phyloP scores from a whole-genome alignment of 352 stramenopile genomes.

The Pythium insidiosum region DNA sequence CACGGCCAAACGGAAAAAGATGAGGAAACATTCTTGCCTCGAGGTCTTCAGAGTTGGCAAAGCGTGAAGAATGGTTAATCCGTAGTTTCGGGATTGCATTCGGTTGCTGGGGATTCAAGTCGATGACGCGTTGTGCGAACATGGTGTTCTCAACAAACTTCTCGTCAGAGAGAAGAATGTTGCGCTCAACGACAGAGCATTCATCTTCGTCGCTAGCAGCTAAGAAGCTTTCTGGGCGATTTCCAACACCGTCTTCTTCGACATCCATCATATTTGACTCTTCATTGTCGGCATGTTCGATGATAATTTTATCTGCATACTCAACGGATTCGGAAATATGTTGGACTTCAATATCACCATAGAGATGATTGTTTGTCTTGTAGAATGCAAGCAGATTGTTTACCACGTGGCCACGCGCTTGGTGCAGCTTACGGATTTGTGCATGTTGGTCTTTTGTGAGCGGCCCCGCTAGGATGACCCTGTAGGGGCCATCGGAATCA shows the following conservation, averaged over 20 bases:
- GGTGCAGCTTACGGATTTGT: constrained; percentile 8
- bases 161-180: background rate
- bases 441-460: constrained; percentile 9
- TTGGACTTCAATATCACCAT: constrained; percentile 1
- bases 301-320: background rate
- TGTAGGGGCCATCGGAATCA: constrained; percentile 1
- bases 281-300: background rate
- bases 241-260: no score
- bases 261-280: no score
- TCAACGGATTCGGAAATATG: background rate
- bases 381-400: background rate
- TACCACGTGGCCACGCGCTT: background rate
- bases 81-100: background rate
- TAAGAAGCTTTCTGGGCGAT: background rate
- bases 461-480: constrained; percentile 10
- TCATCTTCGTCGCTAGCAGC: background rate
- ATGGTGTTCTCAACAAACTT: background rate
- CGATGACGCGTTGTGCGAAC: constrained; percentile 1
- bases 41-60: background rate
- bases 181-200: constrained; percentile 1
- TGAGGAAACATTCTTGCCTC: constrained; percentile 6
- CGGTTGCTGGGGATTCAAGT: background rate
- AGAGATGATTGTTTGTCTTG: background rate
- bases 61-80: constrained; percentile 1
- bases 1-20: constrained; percentile 4